Conservation (phyloP, 768 basidiomycete genomes). For the Calocybe indica region DNA sequence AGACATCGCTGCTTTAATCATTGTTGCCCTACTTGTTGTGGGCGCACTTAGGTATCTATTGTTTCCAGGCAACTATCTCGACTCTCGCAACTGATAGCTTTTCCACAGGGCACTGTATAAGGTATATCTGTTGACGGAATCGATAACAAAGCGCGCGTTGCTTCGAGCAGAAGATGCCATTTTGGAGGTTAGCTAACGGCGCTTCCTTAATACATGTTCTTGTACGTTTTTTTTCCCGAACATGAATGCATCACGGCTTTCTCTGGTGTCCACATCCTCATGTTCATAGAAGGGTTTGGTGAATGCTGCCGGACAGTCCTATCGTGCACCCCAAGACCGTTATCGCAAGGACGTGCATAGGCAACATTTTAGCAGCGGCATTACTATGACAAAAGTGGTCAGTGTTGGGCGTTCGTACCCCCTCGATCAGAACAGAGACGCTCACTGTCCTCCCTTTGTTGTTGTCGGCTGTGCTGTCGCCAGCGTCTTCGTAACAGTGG, state of each 20-base stretch:
- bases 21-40: slow-evolving; percentile 52
- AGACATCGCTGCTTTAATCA: slow-evolving; percentile 62
- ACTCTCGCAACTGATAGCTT: slow-evolving; percentile 9
- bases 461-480: neutral
- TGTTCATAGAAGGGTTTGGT: too few species aligned
- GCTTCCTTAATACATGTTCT: slow-evolving; percentile 3
- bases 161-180: slow-evolving; percentile 76
- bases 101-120: slow-evolving; percentile 56
- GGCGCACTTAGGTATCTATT: slow-evolving; percentile 55
- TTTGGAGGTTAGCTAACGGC: slow-evolving; percentile 56
- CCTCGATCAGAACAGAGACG: too few species aligned
- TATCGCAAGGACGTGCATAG: too few species aligned
- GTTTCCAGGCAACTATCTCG: neutral
- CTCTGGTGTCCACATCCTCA: too few species aligned
- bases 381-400: too few species aligned
- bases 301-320: too few species aligned
- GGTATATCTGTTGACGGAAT: slow-evolving; percentile 63
- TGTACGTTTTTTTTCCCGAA: neutral
- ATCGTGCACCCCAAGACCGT: too few species aligned
- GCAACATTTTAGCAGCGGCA: too few species aligned
- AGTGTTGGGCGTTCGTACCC: too few species aligned
- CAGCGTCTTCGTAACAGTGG: neutral
- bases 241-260: too few species aligned
- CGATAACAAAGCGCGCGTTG: slow-evolving; percentile 51
- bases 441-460: neutral